Evolutionary conservation across 805 yeast species (phyloP).

Genomic region (Nakazawaea siamensis): DNA sequence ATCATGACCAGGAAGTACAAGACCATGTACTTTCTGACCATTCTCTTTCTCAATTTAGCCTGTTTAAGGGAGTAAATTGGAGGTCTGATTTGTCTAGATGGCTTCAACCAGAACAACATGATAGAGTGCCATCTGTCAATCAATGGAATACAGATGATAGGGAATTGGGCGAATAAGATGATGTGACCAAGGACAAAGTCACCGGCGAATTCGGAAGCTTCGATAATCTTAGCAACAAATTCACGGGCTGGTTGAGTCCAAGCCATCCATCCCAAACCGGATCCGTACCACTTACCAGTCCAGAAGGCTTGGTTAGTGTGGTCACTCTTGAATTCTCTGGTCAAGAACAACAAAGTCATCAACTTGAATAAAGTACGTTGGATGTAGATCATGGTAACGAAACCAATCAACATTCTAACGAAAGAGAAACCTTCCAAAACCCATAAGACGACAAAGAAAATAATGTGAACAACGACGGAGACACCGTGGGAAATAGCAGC

Average conservation of each 20-base stretch:
- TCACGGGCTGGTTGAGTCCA: conserved; percentile 96
- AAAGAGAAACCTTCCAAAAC: conserved; percentile 90
- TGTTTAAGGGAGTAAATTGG: conserved; percentile 96
- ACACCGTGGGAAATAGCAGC: conserved; percentile 96
- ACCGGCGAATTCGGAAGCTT: conserved; percentile 92
- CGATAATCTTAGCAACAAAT: conserved; percentile 87
- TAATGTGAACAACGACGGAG: conserved; percentile 80
- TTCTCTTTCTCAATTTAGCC: conserved; percentile 92
- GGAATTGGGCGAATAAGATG: conserved; percentile 81
- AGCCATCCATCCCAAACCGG: conserved; percentile 89
- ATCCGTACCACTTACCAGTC: conserved; percentile 99
- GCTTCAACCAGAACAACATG: conserved; percentile 98
- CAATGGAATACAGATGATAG: conserved; percentile 75
- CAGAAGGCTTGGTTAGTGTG: conserved; percentile 97
- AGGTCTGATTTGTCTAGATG: conserved; percentile 93
- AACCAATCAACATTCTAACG: conserved; percentile 79
- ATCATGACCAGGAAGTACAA: conserved; percentile 67
- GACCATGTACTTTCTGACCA: conserved; percentile 88
- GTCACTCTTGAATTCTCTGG: conserved; percentile 95
- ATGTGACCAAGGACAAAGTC: conserved; percentile 92
- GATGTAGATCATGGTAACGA: conserved; percentile 73
- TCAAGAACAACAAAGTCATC: conserved; percentile 68
- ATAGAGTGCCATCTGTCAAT: conserved; percentile 97
- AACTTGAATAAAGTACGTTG: conserved; percentile 85
- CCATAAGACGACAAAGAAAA: conserved; percentile 95